Evolutionary conservation across 2,329 filamentous ascomycete genomes (phyloP).

Genomic region (Daldinia eschscholtzii): DNA sequence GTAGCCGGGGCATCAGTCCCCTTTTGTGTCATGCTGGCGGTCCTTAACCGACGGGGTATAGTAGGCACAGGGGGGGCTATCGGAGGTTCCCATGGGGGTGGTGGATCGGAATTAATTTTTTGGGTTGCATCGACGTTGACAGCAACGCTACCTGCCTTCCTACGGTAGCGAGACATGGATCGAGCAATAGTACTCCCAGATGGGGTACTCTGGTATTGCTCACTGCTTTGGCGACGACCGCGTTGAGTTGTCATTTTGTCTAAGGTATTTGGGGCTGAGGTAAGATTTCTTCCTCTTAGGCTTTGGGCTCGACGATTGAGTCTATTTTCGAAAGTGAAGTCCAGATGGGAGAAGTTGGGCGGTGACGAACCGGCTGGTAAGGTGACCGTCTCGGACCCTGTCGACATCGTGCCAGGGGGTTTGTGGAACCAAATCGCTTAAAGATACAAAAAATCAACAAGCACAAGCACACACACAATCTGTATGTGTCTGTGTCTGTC

Average conservation of each 20-base stretch:
- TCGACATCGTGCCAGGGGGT: slow-evolving; percentile 37
- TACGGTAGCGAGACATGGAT: slow-evolving; percentile 55
- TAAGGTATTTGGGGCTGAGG: slow-evolving; percentile 45
- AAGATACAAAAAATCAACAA: slow-evolving; percentile 20
- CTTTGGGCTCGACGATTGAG: slow-evolving; percentile 50
- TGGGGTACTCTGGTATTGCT: slow-evolving; percentile 37
- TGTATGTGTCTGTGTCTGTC: neutral
- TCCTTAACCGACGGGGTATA: slow-evolving; percentile 49
- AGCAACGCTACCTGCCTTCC: slow-evolving; percentile 48
- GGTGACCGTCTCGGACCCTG: slow-evolving; percentile 42
- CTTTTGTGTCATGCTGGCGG: slow-evolving; percentile 41
- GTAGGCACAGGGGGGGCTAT: slow-evolving; percentile 50
- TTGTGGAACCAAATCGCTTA: slow-evolving; percentile 42
- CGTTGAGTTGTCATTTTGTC: slow-evolving; percentile 36
- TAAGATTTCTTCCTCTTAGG: slow-evolving; percentile 51
- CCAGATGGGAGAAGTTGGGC: slow-evolving; percentile 44
- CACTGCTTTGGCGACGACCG: slow-evolving; percentile 40
- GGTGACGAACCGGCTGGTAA: slow-evolving; percentile 40
- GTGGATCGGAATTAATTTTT: slow-evolving; percentile 48
- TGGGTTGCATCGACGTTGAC: slow-evolving; percentile 47
- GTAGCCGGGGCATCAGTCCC: slow-evolving; percentile 34
- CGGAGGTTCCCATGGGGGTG: slow-evolving; percentile 41
- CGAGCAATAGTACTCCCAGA: slow-evolving; percentile 50
- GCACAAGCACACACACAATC: slow-evolving; percentile 22
- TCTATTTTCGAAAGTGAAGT: slow-evolving; percentile 24